Percentiles rank a stretch among this genome's conserved stretches.
phyloP scores from a whole-genome alignment of 2,329 filamentous ascomycete genomes.

The Trematosphaeria pertusa region DNA sequence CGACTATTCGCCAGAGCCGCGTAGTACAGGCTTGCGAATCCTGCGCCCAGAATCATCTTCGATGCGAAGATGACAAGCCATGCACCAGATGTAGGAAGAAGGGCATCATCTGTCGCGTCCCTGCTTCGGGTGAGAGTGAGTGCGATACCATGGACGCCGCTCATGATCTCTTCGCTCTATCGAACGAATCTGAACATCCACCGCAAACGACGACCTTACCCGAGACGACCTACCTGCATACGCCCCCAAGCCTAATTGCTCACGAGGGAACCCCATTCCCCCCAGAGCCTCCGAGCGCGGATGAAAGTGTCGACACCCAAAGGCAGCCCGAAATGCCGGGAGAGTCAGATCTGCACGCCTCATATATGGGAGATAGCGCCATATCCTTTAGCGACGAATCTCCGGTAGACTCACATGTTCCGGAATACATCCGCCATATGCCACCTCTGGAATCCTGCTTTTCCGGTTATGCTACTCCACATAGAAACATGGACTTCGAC shows the following conservation, averaged over 20 bases:
- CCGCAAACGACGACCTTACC: constrained; percentile 8
- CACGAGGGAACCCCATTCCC: too few species aligned
- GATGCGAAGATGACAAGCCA: constrained; percentile 63
- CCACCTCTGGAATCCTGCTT: constrained; percentile 34
- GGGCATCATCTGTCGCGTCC: constrained; percentile 52
- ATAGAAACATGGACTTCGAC: constrained; percentile 54
- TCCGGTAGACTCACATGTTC: too few species aligned
- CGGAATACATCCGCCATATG: constrained; percentile 29
- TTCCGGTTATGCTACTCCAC: constrained; percentile 52
- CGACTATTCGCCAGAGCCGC: constrained; percentile 34
- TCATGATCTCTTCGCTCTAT: constrained; percentile 38
- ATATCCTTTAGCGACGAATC: too few species aligned
- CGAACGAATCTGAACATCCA: constrained; percentile 30
- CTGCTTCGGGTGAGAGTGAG: constrained; percentile 25
- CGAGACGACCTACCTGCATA: too few species aligned
- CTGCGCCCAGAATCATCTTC: constrained; percentile 60
- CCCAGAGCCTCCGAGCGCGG: too few species aligned
- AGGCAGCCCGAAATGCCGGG: too few species aligned
- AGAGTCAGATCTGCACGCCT: too few species aligned
- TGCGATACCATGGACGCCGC: constrained; percentile 38
- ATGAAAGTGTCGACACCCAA: too few species aligned
- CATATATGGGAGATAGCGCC: too few species aligned
- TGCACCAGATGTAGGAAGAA: constrained; percentile 60
- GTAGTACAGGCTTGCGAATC: constrained; percentile 58
- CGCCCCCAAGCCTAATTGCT: too few species aligned